Evolutionary conservation across 768 basidiomycete genomes (phyloP).

Genomic region (Pleurotus giganteus): DNA sequence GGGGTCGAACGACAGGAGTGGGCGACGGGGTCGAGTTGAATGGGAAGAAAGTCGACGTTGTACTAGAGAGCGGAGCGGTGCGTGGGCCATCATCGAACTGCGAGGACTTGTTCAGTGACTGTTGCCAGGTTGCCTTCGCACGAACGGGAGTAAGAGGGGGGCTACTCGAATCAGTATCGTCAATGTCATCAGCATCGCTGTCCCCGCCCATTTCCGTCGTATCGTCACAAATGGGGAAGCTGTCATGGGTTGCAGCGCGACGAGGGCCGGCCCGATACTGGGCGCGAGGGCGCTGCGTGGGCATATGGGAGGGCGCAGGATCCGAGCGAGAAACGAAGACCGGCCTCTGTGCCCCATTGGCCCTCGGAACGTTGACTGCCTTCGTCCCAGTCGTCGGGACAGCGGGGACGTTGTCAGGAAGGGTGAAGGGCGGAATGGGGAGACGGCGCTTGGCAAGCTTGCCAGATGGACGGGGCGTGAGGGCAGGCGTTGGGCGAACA

Average conservation of each 20-base stretch:
- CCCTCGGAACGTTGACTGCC: slow-evolving; percentile 48
- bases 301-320: slow-evolving; percentile 40
- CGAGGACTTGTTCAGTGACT: slow-evolving; percentile 10
- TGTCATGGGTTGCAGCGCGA: slow-evolving; percentile 25
- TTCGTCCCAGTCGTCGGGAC: slow-evolving; percentile 41
- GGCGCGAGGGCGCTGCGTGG: not conserved
- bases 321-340: slow-evolving; percentile 48
- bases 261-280: not conserved
- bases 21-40: slow-evolving; percentile 27
- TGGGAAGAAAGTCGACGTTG: slow-evolving; percentile 31
- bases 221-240: slow-evolving; percentile 76
- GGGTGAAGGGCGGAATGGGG: slow-evolving; percentile 19
- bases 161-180: slow-evolving; percentile 22
- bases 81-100: slow-evolving; percentile 40
- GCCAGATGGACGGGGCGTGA: slow-evolving; percentile 48
- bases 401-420: slow-evolving; percentile 20
- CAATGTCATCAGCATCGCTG: slow-evolving; percentile 26
- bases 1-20: slow-evolving; percentile 15
- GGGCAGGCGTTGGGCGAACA: slow-evolving; percentile 33
- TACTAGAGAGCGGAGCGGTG: slow-evolving; percentile 47
- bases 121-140: slow-evolving; percentile 24
- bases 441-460: slow-evolving; percentile 62
- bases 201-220: slow-evolving; percentile 44
- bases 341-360: slow-evolving; percentile 13
- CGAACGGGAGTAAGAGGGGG: slow-evolving; percentile 58